These are phyloP conservation scores for Diaporthe destruens DNA, from an alignment of 2,329 filamentous ascomycete genomes.

Conservation along the genomic window DNA sequence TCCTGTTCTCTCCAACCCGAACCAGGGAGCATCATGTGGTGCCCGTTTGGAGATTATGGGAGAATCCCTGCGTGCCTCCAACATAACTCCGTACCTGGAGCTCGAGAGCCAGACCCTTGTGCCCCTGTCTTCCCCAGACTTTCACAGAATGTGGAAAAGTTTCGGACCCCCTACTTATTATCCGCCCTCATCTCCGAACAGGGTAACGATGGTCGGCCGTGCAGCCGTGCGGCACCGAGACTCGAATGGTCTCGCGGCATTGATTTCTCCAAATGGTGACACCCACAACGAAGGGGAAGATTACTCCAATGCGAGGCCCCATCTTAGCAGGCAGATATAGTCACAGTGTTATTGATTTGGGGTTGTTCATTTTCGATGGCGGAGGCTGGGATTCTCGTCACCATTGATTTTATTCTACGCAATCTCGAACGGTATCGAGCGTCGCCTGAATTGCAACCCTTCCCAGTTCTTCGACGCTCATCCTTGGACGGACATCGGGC, in stretches of 20 bases:
- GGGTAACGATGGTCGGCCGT: conserved; percentile 34
- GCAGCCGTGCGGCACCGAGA: conserved; percentile 29
- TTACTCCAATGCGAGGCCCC: conserved; percentile 23
- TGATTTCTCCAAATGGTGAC: conserved; percentile 26
- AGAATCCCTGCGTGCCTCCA: conserved; percentile 34
- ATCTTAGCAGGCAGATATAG: background rate
- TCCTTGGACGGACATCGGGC: conserved; percentile 15
- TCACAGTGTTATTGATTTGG: conserved; percentile 3
- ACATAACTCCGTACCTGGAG: background rate
- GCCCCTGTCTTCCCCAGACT: conserved; percentile 42
- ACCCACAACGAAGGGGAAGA: conserved; percentile 1
- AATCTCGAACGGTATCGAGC: conserved; percentile 10
- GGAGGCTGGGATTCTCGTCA: background rate
- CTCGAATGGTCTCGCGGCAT: conserved; percentile 9
- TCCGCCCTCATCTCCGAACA: conserved; percentile 30
- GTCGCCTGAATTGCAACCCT: conserved; percentile 24
- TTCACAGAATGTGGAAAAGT: conserved; percentile 29
- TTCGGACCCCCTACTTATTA: conserved; percentile 13
- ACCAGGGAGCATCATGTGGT: conserved; percentile 36
- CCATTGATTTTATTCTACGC: background rate
- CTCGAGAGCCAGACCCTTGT: conserved; percentile 29
- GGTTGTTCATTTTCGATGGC: conserved; percentile 6
- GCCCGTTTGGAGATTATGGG: conserved; percentile 32
- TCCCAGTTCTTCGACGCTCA: conserved; percentile 7
- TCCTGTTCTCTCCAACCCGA: conserved; percentile 29